These are phyloP conservation scores for Mucor lusitanicus DNA, from an alignment of 371 early-diverging fungal species.

Conservation along the genomic window DNA sequence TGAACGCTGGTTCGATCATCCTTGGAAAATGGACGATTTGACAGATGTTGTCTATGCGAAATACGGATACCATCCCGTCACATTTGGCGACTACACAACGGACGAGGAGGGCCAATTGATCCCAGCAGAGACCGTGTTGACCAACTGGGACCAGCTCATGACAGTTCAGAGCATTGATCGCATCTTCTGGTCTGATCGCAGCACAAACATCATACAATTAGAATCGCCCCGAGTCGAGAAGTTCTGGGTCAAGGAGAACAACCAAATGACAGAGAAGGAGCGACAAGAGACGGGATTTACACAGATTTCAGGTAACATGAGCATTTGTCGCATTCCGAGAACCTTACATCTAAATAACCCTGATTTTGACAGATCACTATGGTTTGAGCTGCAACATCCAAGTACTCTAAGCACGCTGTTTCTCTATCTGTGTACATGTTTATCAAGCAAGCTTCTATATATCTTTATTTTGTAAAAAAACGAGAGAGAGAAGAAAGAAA, in stretches of 20 bases:
- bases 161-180: conserved; percentile 73
- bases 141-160: conserved; percentile 51
- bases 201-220: neutral
- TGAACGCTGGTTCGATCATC: conserved; percentile 22
- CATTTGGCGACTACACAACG: conserved; percentile 65
- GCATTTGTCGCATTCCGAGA: neutral
- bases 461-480: neutral
- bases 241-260: conserved; percentile 42
- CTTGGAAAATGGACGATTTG: conserved; percentile 30
- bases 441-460: neutral
- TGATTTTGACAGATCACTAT: conserved; percentile 41
- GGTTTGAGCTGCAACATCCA: conserved; percentile 36
- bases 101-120: conserved; percentile 37
- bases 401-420: neutral
- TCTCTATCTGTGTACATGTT: neutral
- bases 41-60: conserved; percentile 57
- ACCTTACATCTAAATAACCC: neutral
- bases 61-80: conserved; percentile 72
- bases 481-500: no score
- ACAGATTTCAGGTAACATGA: conserved; percentile 46
- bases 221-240: conserved; percentile 27
- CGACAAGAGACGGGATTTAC: conserved; percentile 26
- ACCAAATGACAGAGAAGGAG: conserved; percentile 18
- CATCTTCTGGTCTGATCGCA: conserved; percentile 46
- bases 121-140: conserved; percentile 65